Percentiles rank a stretch among this genome's conserved stretches.
Conservation (phyloP, 202 grass and related monocot genomes). For the Setaria viridis region DNA sequence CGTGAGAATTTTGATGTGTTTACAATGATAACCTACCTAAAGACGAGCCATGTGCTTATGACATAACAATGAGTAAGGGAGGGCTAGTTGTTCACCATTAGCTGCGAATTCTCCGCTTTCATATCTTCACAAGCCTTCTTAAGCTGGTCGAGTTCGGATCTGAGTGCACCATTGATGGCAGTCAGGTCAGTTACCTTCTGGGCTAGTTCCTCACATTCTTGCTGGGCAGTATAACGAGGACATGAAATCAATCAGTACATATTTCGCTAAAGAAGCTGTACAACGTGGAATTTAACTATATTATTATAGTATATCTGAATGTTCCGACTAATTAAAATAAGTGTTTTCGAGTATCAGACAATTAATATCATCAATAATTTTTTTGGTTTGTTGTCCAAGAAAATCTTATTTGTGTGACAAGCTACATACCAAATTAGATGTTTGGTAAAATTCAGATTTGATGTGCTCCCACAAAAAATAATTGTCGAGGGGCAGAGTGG, state of each 20-base stretch:
- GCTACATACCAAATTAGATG: background rate
- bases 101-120: constrained; percentile 68
- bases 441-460: background rate
- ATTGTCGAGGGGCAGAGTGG: background rate
- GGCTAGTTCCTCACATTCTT: constrained; percentile 89
- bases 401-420: background rate
- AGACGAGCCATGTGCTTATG: background rate
- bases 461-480: too few relatives aligned
- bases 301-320: background rate
- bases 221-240: constrained; percentile 54
- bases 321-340: background rate
- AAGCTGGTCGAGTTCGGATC: constrained; percentile 64
- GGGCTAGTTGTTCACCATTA: constrained; percentile 57
- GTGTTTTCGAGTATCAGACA: background rate
- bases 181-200: constrained; percentile 75
- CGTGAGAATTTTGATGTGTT: background rate
- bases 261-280: background rate
- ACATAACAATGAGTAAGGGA: background rate
- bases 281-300: background rate
- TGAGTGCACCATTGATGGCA: constrained; percentile 51
- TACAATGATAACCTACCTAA: background rate
- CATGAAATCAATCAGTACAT: constrained; percentile 24
- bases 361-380: background rate
- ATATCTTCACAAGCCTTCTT: constrained; percentile 69
- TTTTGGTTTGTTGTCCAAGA: background rate